phyloP scores from a whole-genome alignment of 2,329 filamentous ascomycete species.

The Alternaria rosae region DNA sequence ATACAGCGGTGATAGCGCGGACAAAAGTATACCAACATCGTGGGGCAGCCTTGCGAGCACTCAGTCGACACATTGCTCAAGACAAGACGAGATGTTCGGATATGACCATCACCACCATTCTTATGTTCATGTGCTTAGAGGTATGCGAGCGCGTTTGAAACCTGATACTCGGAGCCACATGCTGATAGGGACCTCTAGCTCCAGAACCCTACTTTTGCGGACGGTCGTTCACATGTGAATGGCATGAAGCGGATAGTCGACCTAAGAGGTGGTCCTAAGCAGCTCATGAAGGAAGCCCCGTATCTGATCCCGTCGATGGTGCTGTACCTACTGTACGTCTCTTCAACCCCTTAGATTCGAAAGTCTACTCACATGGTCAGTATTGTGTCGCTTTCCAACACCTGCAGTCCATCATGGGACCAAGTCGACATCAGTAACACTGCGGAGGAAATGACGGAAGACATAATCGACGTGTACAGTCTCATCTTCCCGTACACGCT shows the following conservation, averaged over 20 bases:
- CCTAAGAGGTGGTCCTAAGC: slow-evolving; percentile 37
- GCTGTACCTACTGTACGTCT: slow-evolving; percentile 35
- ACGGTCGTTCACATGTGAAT: slow-evolving; percentile 40
- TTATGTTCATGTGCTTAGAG: slow-evolving; percentile 42
- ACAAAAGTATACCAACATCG: slow-evolving; percentile 39
- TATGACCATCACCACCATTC: slow-evolving; percentile 35
- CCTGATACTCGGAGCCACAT: neutral
- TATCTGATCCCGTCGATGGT: slow-evolving; percentile 32
- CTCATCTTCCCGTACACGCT: slow-evolving; percentile 40
- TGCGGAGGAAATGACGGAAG: slow-evolving; percentile 16
- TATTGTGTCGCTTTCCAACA: slow-evolving; percentile 35
- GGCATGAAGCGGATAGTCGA: slow-evolving; percentile 36
- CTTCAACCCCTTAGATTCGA: neutral
- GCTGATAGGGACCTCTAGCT: slow-evolving; percentile 23
- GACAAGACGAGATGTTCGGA: slow-evolving; percentile 35
- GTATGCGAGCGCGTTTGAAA: slow-evolving; percentile 14
- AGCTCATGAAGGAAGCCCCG: slow-evolving; percentile 20
- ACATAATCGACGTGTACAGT: slow-evolving; percentile 30
- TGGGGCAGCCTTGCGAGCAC: slow-evolving; percentile 35
- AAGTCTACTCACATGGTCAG: slow-evolving; percentile 16
- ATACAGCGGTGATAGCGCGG: slow-evolving; percentile 11
- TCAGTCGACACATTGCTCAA: slow-evolving; percentile 32
- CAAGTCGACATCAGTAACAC: slow-evolving; percentile 31
- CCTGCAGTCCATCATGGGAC: slow-evolving; percentile 34
- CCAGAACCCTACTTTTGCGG: slow-evolving; percentile 28